These are phyloP conservation scores for Moesziomyces sp. DNA, from an alignment of 1,284 basidiomycete genomes.

Conservation along the genomic window DNA sequence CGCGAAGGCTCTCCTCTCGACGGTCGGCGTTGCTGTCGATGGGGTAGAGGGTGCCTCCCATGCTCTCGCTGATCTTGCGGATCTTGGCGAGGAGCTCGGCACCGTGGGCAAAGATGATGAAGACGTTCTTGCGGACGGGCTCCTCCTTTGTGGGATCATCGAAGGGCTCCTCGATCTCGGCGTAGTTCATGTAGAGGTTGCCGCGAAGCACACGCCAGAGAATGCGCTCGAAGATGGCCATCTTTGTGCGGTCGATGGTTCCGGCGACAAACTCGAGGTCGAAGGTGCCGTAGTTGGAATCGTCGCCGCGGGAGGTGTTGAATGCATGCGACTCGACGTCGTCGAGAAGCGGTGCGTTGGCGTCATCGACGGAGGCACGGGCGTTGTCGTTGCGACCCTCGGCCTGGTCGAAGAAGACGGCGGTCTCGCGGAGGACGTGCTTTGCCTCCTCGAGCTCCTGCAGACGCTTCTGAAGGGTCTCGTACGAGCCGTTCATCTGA, in stretches of 20 bases:
- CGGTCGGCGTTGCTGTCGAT: conserved; percentile 94
- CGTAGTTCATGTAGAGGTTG: conserved; percentile 99
- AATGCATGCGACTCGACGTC: conserved; percentile 77
- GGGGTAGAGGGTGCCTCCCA: conserved; percentile 96
- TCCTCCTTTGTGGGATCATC: conserved; percentile 79
- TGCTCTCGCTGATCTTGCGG: conserved; percentile 96
- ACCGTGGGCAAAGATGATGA: conserved; percentile 99
- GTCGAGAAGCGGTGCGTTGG: conserved; percentile 85
- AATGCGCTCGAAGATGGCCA: conserved; percentile 95
- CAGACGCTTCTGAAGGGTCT: conserved; percentile 85
- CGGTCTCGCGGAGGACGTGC: conserved; percentile 93
- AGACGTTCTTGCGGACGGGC: conserved; percentile 83
- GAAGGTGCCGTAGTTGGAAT: conserved; percentile 71
- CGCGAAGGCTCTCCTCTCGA: conserved; percentile 86
- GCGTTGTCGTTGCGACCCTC: conserved; percentile 82
- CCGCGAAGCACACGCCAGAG: conserved; percentile 98
- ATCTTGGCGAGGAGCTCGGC: conserved; percentile 93
- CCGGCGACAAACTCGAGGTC: conserved; percentile 93
- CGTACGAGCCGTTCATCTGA: conserved; percentile 95
- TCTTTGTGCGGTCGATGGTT: conserved; percentile 90
- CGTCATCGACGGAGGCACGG: conserved; percentile 83
- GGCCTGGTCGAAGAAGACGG: conserved; percentile 94
- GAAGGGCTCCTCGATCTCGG: conserved; percentile 91
- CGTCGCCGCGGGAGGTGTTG: conserved; percentile 70
- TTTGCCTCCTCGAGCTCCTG: conserved; percentile 88